These are phyloP conservation scores for Phytophthora tentaculata DNA, from an alignment of 352 stramenopile genomes.

Conservation along the genomic window DNA sequence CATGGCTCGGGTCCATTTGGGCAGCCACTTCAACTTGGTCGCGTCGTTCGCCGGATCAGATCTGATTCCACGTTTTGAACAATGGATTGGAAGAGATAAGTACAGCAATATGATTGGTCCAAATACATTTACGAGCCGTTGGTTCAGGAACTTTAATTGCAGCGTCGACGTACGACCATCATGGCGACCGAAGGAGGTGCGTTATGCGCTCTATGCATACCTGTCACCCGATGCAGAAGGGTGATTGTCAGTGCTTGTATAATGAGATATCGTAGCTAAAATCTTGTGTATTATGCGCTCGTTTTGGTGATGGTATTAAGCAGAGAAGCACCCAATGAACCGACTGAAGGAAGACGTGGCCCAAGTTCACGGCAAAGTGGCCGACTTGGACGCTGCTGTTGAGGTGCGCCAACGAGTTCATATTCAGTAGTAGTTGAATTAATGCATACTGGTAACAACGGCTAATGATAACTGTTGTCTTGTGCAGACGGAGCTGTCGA, in stretches of 20 bases:
- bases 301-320: slow-evolving; percentile 22
- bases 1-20: slow-evolving; percentile 64
- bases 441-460: slow-evolving; percentile 10
- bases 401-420: slow-evolving; percentile 43
- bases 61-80: slow-evolving; percentile 31
- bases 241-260: slow-evolving; percentile 3
- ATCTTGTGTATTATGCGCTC: slow-evolving; percentile 11
- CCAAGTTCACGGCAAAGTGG: slow-evolving; percentile 67
- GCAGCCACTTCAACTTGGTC: background rate
- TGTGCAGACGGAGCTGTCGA: slow-evolving; percentile 61
- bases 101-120: background rate
- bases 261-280: background rate
- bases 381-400: slow-evolving; percentile 47
- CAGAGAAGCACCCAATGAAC: slow-evolving; percentile 52
- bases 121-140: slow-evolving; percentile 8
- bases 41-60: slow-evolving; percentile 22
- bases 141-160: slow-evolving; percentile 4
- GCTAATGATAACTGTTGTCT: too few species aligned
- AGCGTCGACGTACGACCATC: slow-evolving; percentile 2
- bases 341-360: slow-evolving; percentile 61
- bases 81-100: too few species aligned
- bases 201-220: slow-evolving; percentile 15
- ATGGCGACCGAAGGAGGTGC: slow-evolving; percentile 52
- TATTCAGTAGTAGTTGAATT: too few species aligned
- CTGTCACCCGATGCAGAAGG: background rate